These are phyloP conservation scores for Sindora glabra DNA, from an alignment of 306 rosid species.

Conservation along the genomic window DNA sequence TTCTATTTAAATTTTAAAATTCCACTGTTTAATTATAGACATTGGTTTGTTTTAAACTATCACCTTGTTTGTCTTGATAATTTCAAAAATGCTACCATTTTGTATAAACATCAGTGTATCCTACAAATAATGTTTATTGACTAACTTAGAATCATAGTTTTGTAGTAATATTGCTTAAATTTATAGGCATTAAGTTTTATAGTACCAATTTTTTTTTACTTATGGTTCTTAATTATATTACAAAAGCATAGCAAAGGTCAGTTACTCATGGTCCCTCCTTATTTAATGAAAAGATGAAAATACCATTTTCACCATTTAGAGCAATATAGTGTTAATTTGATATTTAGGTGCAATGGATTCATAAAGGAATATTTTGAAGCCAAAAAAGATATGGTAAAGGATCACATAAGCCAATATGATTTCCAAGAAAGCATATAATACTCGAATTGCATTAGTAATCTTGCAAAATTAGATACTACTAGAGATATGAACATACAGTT, in stretches of 20 bases:
- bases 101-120: too few relatives aligned
- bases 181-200: neutral
- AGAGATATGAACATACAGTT: conserved; percentile 57
- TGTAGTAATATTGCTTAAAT: too few relatives aligned
- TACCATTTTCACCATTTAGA: conserved; percentile 84
- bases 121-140: too few relatives aligned
- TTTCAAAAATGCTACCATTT: too few relatives aligned
- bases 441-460: conserved; percentile 63
- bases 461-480: conserved; percentile 30
- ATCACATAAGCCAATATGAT: conserved; percentile 44
- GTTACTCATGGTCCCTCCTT: conserved; percentile 60
- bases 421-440: conserved; percentile 21
- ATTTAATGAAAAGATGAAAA: conserved; percentile 78
- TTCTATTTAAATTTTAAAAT: too few relatives aligned
- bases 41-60: too few relatives aligned
- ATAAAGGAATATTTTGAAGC: conserved; percentile 66
- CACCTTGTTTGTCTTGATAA: too few relatives aligned
- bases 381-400: conserved; percentile 50
- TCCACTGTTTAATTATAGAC: too few relatives aligned
- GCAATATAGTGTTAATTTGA: conserved; percentile 60
- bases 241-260: conserved; percentile 84
- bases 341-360: conserved; percentile 83
- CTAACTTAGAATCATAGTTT: too few relatives aligned
- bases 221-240: neutral
- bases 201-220: neutral